Percentiles rank a stretch among this genome's conserved stretches.
phyloP scores from a whole-genome alignment of 257 asterid species.

The Solanum virginianum region DNA sequence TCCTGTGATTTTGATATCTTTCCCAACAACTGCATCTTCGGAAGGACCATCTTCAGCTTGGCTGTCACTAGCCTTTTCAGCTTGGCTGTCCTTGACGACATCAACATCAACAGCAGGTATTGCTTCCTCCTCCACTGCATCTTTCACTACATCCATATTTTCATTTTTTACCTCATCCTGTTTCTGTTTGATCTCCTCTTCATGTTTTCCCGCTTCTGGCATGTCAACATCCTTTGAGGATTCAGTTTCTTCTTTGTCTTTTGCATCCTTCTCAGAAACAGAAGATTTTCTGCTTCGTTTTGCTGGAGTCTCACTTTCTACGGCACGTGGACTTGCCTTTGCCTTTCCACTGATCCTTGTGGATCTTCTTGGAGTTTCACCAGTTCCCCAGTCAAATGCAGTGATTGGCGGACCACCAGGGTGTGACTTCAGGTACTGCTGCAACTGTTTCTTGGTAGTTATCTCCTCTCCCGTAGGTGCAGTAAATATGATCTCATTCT shows the following conservation, averaged over 20 bases:
- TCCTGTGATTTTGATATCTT: conserved; percentile 1
- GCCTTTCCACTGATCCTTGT: conserved; percentile 38
- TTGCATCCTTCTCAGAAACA: conserved; percentile 17
- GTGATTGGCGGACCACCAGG: conserved; percentile 25
- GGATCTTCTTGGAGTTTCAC: conserved; percentile 47
- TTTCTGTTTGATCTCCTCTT: background rate
- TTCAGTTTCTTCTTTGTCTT: conserved; percentile 15
- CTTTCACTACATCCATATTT: background rate
- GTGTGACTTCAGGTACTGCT: conserved; percentile 38
- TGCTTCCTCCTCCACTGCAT: background rate
- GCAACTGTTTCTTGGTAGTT: conserved; percentile 24
- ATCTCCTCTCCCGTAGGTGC: conserved; percentile 46
- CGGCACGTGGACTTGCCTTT: conserved; percentile 16
- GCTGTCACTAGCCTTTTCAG: background rate
- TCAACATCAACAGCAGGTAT: background rate
- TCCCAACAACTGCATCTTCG: background rate
- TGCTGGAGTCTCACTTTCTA: conserved; percentile 18
- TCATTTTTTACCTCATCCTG: background rate
- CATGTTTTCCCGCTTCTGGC: conserved; percentile 16
- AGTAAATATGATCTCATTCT: conserved; percentile 31
- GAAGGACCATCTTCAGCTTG: conserved; percentile 3
- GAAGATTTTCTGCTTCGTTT: conserved; percentile 25
- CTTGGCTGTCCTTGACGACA: conserved; percentile 2
- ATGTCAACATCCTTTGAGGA: conserved; percentile 8
- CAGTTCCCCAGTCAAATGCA: conserved; percentile 43